Conservation (phyloP, 257 asterid genomes). For the Nicotiana knightiana region DNA sequence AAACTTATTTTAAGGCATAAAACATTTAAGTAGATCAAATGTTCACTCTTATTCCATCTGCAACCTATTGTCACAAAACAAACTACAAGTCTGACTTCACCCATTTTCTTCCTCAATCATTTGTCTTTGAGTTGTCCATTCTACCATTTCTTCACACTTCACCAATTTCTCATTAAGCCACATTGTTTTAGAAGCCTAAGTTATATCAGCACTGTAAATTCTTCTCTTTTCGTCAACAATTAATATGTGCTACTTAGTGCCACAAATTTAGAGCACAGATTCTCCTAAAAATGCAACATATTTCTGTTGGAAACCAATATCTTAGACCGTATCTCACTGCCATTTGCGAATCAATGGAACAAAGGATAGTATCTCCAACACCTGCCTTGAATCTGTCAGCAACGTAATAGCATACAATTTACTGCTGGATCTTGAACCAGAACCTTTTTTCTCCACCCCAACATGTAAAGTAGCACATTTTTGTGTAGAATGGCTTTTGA, state of each 20-base stretch:
- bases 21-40: neutral
- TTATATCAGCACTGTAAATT: no score
- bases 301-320: neutral
- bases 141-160: no score
- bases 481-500: neutral
- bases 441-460: neutral
- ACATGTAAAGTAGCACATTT: neutral
- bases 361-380: neutral
- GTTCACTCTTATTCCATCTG: neutral
- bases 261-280: neutral
- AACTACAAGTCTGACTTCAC: no score
- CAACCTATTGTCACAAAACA: neutral
- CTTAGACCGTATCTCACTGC: neutral
- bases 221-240: neutral
- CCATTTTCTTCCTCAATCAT: no score
- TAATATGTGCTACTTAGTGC: neutral
- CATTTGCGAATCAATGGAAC: neutral
- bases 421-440: neutral
- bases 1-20: no score
- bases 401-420: neutral
- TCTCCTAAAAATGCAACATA: neutral
- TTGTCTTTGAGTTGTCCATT: no score
- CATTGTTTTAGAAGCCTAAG: no score
- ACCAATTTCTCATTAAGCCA: no score
- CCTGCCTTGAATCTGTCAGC: neutral